A percentile compares a stretch with the other conserved stretches of the same genome.
These are phyloP conservation scores for Colletotrichum sp. DNA, from an alignment of 2,329 filamentous ascomycete species.

Conservation along the genomic window DNA sequence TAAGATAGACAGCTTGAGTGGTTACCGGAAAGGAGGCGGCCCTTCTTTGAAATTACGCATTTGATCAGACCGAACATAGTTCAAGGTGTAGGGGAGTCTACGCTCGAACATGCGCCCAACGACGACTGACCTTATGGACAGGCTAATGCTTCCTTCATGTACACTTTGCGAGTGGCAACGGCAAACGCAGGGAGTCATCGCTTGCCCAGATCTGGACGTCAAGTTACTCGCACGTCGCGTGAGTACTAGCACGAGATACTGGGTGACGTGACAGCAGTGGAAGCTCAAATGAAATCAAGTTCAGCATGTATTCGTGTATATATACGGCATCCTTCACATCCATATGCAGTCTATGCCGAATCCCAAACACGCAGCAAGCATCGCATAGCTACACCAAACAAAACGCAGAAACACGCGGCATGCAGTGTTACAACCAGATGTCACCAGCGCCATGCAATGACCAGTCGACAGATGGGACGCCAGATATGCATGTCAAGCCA, in stretches of 20 bases:
- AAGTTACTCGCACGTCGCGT: background rate
- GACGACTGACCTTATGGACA: background rate
- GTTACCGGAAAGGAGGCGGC: background rate
- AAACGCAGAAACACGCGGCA: background rate
- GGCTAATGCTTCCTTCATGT: background rate
- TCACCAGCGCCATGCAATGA: constrained; percentile 1
- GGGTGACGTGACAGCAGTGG: background rate
- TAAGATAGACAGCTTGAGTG: background rate
- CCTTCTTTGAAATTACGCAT: background rate
- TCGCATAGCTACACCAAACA: background rate
- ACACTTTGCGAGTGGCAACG: background rate
- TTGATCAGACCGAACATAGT: background rate
- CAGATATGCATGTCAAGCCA: background rate
- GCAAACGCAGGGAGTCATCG: background rate
- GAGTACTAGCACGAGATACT: background rate
- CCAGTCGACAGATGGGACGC: background rate
- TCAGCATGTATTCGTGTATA: background rate
- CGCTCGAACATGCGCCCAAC: background rate
- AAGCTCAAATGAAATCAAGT: background rate
- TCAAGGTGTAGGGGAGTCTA: background rate
- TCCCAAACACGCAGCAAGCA: background rate
- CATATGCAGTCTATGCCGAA: background rate
- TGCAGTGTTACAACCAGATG: background rate
- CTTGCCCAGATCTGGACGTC: background rate
- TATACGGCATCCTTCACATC: background rate